Base-by-base conservation (phyloP, 2,329 filamentous ascomycete genomes). In the Diaporthe batatas region DNA sequence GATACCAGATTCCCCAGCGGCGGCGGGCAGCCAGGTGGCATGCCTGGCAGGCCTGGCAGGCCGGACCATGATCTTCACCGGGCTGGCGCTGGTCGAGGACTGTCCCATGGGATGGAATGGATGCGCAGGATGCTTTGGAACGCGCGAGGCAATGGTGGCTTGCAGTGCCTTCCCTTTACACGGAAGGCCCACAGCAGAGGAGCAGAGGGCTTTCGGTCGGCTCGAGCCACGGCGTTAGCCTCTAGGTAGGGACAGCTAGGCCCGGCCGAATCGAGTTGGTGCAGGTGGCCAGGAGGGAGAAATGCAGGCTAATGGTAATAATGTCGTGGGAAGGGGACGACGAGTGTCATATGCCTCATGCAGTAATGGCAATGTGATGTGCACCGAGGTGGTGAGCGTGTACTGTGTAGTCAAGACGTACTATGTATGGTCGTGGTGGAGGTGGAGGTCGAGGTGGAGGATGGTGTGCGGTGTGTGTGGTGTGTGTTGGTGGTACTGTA, bases 61-160 rank as follows among this genome's bases (percentile, higher is more conserved):
- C 62, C n/a, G 34, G 62, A 67, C 47, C 62, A 53, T 67, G 62
- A 67, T 67, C 62, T 67, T 67, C 62, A 29, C 62, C 47, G 62
- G 47, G 62, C 62, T 67, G 62, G 44, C 44, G 58, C 39, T 62
- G 58, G 58, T 44, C 55, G 39, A 44, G 32, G 44, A 53, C 47
- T 67, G 47, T 51, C 62, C 62, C 62, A 67, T 67, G 62, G 62
- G 68, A 70, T 70, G 68, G 68, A 70, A 70, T 70, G 68, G 68
- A 70, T 70, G 55, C 42, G 49, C 54, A 70, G 68, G 54, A 58
- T 70, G 42, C 68, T 21, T 21, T 70, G 68, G 68, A 70, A 70
- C 68, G 68, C 68, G 68, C 68, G 39, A 53, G 32, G 47, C 62
- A 53, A 53, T 67, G 29, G 68, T 59, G 68, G 68, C 68, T 59